A percentile compares a stretch with the other conserved stretches of the same genome.
Evolutionary conservation across 176 grass and related monocot genomes (phyloP).

Genomic region (Bonia amplexicaulis): DNA sequence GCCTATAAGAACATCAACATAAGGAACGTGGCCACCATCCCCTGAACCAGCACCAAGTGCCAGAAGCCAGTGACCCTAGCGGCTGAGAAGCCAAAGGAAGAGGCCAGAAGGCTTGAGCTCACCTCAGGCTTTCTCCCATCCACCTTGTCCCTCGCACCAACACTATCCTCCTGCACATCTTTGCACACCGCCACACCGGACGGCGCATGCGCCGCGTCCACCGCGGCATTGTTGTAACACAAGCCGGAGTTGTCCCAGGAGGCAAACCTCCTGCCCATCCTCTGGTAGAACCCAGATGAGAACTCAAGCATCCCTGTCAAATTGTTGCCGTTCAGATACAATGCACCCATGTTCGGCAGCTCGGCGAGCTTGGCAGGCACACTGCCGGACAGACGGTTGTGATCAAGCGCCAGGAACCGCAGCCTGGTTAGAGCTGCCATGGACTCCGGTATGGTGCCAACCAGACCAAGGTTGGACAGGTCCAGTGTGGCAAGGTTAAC

Average conservation of each 20-base stretch:
- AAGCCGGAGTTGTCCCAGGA: conserved; percentile 85
- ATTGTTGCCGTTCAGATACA: conserved; percentile 94
- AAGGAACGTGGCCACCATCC: conserved; percentile 6
- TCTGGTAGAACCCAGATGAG: conserved; percentile 59
- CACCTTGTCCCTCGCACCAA: neutral
- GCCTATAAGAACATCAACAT: conserved; percentile 37
- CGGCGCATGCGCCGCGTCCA: conserved; percentile 19
- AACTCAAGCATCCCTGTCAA: conserved; percentile 66
- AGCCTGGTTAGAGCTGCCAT: conserved; percentile 49
- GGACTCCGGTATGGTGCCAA: conserved; percentile 54
- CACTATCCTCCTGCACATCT: conserved; percentile 19
- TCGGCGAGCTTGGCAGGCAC: conserved; percentile 52
- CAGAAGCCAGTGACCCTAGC: conserved; percentile 11
- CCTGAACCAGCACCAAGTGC: conserved; percentile 32
- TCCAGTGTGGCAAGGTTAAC: conserved; percentile 58
- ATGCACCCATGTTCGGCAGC: conserved; percentile 54
- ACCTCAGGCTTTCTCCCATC: conserved; percentile 33
- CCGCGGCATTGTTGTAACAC: conserved; percentile 41
- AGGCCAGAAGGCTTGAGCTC: conserved; percentile 42
- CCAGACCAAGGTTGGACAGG: conserved; percentile 44
- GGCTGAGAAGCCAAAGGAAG: conserved; percentile 13
- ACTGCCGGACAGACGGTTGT: conserved; percentile 55
- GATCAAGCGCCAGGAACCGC: conserved; percentile 72
- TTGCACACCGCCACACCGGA: conserved; percentile 48
- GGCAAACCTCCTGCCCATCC: conserved; percentile 76